Evolutionary conservation across 768 basidiomycete genomes (phyloP), one percentile per base, ranked within the genome.

Genomic region (Xerocomellus intermedius): DNA sequence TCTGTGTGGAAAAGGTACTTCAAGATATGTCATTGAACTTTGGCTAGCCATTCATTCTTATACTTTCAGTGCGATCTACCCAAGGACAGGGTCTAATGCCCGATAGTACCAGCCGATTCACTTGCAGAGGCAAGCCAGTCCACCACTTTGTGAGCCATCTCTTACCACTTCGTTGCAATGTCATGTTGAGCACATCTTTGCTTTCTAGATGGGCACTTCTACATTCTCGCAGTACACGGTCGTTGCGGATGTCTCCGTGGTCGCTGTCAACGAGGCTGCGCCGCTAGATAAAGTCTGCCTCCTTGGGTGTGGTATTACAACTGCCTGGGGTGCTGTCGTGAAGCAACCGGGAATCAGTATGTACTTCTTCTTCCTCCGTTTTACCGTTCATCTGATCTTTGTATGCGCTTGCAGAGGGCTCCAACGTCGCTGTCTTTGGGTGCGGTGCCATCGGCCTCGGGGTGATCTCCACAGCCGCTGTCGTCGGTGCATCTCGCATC

Each of bases 181-280:
- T 43, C 30, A 21, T 21, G 21, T 21, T 5, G 39, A 44, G 39
- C 41, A 42, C 16, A 9, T 38, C 10, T 36, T 16, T 44, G n/a
- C 42, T 37, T 42, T 30, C 35, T 53, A 97, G 94, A 99, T 98
- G 97, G 97, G 97, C 41, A 93, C 89, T 26, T 98, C 96, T 32
- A 96, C 97, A 3, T 99, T 99, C 78, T 97, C 96, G n/a, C 95
- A 98, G 71, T 99, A 98, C 78, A 97, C 97, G 8, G 97, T 99
- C 55, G 94, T 99, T 3, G 91, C 94, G 43, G 94, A 99, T 61
- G 94, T 94, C 42, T 98, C 95, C 19, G 91, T 99, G 24, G 97
- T 98, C 49, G 85, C 92, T 16, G 86, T 99, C 56, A 86, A 87
- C 75, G 79, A 83, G 56, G 76, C 81, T 56, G 97, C 97, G 2